Evolutionary conservation across 1,284 basidiomycete species (phyloP), one percentile per base, ranked within the genome.

Genomic region (Melampsora larici-populina): DNA sequence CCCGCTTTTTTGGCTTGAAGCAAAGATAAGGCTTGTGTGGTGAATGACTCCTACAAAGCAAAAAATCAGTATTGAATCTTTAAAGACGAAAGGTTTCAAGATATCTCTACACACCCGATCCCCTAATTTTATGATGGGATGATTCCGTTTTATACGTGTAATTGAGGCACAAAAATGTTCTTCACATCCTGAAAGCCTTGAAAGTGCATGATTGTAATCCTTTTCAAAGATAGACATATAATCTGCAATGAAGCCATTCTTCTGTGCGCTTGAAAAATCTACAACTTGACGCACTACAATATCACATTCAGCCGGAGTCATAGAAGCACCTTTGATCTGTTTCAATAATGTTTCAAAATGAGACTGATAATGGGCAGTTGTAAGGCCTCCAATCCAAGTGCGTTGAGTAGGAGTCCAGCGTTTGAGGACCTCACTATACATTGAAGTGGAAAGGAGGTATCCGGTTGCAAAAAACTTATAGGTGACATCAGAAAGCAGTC

Each of bases 361-460:
- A 21, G 40, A 0, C 24, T 60, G 31, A 26, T 72, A 60, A 46
- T 72, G 62, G 7, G 58, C 33, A n/a, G 6, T n/a, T 1, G 8
- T 46, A 1, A 72, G 58, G 18, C 55, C 55, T 11, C 26, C 21
- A 31, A 72, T 72, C 36, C 55, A 72, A 15, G 70, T 24, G 15
- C 62, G 70, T 63, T 72, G 55, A 21, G 62, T 36, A 3, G 70
- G 70, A n/a, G 60, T 46, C 70, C 70, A 72, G 29, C 58, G 9
- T 24, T 9, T 21, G 24, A 63, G 18, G 2, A n/a, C 21, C 36
- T 31, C 33, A 36, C 55, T 58, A 43, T 31, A 71, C 69, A 71
- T 71, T 40, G 33, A 55, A 24, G 31, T 72, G 2, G 58, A 29
- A 11, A 72, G 40, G 7, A 72, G 24, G 29, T 60, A 62, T 1